Conservation (phyloP, 345 rosid genomes). For the Angophora floribunda region DNA sequence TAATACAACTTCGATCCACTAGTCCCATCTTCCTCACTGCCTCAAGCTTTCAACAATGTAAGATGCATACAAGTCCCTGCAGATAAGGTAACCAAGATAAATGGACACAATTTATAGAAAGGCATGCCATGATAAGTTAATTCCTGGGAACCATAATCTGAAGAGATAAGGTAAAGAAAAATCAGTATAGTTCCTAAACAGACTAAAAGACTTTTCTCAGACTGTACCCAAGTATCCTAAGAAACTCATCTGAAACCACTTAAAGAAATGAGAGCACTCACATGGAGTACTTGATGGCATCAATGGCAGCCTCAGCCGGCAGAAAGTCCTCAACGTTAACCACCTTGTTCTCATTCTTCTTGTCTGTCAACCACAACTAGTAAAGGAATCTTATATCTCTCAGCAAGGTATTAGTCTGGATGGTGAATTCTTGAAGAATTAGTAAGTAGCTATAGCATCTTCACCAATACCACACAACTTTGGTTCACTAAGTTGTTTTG, state of each 20-base stretch:
- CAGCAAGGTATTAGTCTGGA: background rate
- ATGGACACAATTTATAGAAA: background rate
- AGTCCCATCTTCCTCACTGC: conserved; percentile 20
- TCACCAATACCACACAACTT: background rate
- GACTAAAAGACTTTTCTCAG: background rate
- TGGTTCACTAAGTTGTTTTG: background rate
- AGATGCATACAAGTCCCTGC: conserved; percentile 94
- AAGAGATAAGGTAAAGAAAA: background rate
- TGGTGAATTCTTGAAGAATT: background rate
- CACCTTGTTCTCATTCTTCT: conserved; percentile 97
- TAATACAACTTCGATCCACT: background rate
- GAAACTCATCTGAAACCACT: background rate
- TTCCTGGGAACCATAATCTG: background rate
- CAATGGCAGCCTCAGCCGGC: conserved; percentile 66
- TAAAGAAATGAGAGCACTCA: conserved; percentile 17
- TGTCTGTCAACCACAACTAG: conserved; percentile 40
- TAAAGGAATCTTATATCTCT: conserved; percentile 15
- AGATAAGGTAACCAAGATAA: background rate
- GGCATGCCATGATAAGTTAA: background rate
- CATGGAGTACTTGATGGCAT: conserved; percentile 88
- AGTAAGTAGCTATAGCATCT: background rate
- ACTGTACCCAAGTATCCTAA: background rate
- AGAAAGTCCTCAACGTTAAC: conserved; percentile 89
- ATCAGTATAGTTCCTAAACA: background rate
- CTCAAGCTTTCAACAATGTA: conserved; percentile 89